phyloP scores from a whole-genome alignment of 164 flowering plant genomes.

The Piper longum region DNA sequence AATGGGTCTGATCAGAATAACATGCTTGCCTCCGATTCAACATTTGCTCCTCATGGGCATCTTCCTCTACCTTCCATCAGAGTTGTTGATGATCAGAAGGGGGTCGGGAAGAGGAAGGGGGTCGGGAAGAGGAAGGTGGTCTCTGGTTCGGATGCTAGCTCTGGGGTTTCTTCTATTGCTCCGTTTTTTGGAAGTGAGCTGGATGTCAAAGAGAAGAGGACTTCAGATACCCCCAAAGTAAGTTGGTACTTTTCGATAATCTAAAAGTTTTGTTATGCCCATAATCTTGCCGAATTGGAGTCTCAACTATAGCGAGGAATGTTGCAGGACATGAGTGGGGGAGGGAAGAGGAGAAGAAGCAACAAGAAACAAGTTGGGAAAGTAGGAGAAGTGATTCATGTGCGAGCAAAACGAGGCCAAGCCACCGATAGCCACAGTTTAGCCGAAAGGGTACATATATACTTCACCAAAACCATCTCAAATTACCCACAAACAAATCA shows the following conservation, averaged over 20 bases:
- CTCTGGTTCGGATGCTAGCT: constrained; percentile 15
- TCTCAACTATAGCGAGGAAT: not conserved
- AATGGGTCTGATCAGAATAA: not conserved
- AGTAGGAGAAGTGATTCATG: constrained; percentile 52
- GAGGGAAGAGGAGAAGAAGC: constrained; percentile 26
- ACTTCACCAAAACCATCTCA: not conserved
- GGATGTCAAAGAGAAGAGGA: constrained; percentile 3
- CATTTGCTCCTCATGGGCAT: constrained; percentile 6
- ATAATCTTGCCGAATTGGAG: not conserved
- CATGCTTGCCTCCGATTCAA: constrained; percentile 5
- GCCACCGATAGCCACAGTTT: constrained; percentile 70
- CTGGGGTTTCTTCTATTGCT: constrained; percentile 13
- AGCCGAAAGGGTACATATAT: constrained; percentile 47
- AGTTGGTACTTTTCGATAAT: constrained; percentile 2
- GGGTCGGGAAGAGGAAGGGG: constrained; percentile 14
- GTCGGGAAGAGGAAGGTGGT: constrained; percentile 13
- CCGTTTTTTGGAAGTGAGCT: constrained; percentile 8
- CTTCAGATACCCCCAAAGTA: constrained; percentile 15
- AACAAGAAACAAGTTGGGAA: constrained; percentile 21
- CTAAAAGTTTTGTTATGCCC: not conserved
- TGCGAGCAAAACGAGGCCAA: constrained; percentile 61
- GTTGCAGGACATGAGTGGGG: constrained; percentile 16
- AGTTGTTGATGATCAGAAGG: constrained; percentile 8
- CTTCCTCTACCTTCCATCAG: constrained; percentile 3
- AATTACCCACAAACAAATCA: not conserved